Conservation (phyloP, 2,329 filamentous ascomycete species). For the Paraphoma chrysanthemicola region DNA sequence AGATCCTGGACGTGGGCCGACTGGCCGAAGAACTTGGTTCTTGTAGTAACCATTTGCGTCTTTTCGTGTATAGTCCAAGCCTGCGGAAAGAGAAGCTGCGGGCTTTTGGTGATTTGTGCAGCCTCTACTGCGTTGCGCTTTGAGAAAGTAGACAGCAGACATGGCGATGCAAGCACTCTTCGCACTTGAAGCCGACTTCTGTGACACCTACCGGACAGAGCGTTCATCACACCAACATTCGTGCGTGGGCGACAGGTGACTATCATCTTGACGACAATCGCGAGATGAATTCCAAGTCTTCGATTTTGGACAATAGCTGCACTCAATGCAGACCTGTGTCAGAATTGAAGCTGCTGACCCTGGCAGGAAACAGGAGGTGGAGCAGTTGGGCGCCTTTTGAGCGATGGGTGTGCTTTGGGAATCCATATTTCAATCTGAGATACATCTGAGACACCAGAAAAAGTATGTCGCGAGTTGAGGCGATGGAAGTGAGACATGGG, state of each 20-base stretch:
- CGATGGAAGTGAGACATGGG: neutral
- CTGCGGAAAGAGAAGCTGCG: neutral
- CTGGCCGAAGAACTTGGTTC: slow-evolving; percentile 2
- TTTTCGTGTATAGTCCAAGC: neutral
- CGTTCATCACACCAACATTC: neutral
- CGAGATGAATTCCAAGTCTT: too few species aligned
- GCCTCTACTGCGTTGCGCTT: neutral
- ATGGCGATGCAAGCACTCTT: neutral
- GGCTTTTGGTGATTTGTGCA: neutral
- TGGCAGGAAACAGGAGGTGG: too few species aligned
- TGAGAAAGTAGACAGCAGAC: neutral
- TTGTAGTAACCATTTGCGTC: slow-evolving; percentile 8
- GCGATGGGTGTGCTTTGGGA: too few species aligned
- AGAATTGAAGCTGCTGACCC: too few species aligned
- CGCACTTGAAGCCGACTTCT: neutral
- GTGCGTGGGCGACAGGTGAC: too few species aligned
- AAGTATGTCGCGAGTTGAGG: neutral
- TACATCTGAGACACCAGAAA: neutral
- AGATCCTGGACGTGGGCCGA: neutral
- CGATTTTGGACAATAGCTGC: too few species aligned
- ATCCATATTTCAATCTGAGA: neutral
- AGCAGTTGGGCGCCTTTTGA: too few species aligned
- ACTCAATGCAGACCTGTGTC: too few species aligned
- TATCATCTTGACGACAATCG: neutral
- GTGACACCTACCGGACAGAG: neutral